Base-by-base conservation (phyloP, 345 rosid species). In the Odontarrhena argentea region DNA sequence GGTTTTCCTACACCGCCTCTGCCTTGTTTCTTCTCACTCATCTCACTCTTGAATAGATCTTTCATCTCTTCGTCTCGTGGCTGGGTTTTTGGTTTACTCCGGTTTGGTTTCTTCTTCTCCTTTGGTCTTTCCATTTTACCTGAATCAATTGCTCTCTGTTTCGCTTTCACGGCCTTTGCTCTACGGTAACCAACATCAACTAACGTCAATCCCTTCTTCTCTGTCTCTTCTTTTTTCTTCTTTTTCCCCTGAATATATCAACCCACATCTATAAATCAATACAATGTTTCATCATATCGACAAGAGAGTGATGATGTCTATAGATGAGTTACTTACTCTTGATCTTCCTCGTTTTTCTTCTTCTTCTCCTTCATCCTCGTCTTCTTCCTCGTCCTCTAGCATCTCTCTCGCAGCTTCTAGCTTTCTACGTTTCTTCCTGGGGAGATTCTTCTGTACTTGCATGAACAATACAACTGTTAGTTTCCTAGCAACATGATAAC, bases 371-470 rank as follows among this genome's bases (percentile, higher is more conserved):
- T 92, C 98, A 51, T 66, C 77, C 4, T 73, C 68, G 65, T 82
- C 44, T 78, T 54, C 26, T 54, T 72, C 77, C 37, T 87, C 76
- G 67, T 91, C 90, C 76, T 94, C 99, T 84, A 88, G 61, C 93
- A 85, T 94, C 71, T 94, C 99, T 77, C 97, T 81, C 32, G 96
- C 95, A 57, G 99, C 96, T 86, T 94, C 95, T 68, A 94, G 75
- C 69, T 85, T 94, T 70, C 96, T 84, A 63, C 96, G 93, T 78
- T 82, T 81, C 75, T 84, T 91, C 55, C 97, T 82, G 3, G 96
- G 99, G 72, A 94, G 77, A 69, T 85, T 87, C 86, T 87, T 91
- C 97, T 91, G 86, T 69, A 69, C 70, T 68, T 68, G 49, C 58
- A 74, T 34, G 9, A 55, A 24, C 67, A 49, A 45, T 34, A 57